Base-by-base conservation (phyloP, 345 rosid species). In the Syzygium jambos region DNA sequence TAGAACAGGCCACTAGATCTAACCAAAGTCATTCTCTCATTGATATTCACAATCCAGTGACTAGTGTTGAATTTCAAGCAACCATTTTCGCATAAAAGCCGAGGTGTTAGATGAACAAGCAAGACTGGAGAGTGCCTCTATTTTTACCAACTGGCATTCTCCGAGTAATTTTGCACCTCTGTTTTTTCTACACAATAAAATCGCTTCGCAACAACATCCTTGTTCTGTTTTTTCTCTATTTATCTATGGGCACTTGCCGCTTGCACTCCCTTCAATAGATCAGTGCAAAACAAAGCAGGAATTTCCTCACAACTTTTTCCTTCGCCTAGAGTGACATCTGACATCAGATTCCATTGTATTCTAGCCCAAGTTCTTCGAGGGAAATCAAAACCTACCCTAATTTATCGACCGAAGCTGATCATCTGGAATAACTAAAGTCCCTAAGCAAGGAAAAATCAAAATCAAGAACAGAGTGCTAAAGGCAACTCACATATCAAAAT, bases 181-280 rank as follows among this genome's bases (percentile, higher is more conserved):
- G 29, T 57, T 57, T 57, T 57, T 7, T 57, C 29, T 59, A 57
- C 65, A n/a, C 1, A 15, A 13, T n/a, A 61, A 61, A 61, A n/a
- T n/a, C 2, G 7, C n/a, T 59, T 59, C 0, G 0, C 77, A 0
- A 29, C 38, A 63, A 14, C 41, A 63, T 63, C 77, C 41, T 63
- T 63, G 2, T 63, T 63, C 77, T 63, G 38, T 63, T 63, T 9
- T 14, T 11, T 29, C 77, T 63, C 77, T 59, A 59, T 59, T 59
- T 25, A 59, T 27, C 30, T 27, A 59, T 43, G 46, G 46, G 46
- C 56, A 53, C 56, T 53, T 17, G 27, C 12, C 27, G 27, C 27
- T 55, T 5, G 3, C 59, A 55, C 59, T 55, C 25, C 78, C 78
- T 30, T 68, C 78, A 68, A 55, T 38, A 73, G 23, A 73, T 73